Evolutionary conservation across 768 basidiomycete species (phyloP).

Genomic region (Pilatotrama ljubarskyi): DNA sequence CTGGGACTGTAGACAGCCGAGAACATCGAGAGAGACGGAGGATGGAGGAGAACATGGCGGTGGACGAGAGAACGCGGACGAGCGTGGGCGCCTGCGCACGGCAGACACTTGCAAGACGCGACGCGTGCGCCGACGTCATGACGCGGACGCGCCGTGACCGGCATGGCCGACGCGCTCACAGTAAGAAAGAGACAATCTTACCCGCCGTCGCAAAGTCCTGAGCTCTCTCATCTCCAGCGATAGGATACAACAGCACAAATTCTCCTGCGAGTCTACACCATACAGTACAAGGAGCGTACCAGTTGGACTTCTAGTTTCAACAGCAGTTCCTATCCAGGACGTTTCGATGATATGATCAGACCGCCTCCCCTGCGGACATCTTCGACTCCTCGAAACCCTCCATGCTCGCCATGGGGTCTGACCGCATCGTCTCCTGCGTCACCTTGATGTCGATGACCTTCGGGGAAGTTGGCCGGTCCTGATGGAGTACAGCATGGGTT

Average conservation of each 20-base stretch:
- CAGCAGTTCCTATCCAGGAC: neutral
- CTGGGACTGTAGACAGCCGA: neutral
- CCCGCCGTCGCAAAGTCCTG: neutral
- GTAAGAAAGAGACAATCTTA: neutral
- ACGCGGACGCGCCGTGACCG: neutral
- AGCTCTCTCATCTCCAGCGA: too few species aligned
- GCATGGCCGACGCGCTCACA: neutral
- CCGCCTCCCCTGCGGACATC: neutral
- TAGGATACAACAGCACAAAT: too few species aligned
- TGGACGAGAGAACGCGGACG: neutral
- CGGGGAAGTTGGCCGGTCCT: neutral
- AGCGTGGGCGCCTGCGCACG: neutral
- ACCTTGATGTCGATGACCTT: constrained; percentile 1
- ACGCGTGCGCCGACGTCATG: neutral
- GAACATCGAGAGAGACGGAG: neutral
- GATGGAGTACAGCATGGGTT: neutral
- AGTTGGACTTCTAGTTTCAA: too few species aligned
- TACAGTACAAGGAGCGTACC: too few species aligned
- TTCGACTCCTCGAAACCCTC: neutral
- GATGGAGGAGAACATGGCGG: neutral
- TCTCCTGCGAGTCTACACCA: too few species aligned
- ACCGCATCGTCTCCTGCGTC: neutral
- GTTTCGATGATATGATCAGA: neutral
- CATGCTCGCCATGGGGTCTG: neutral
- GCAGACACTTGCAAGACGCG: neutral